phyloP scores from a whole-genome alignment of 176 grass and related monocot genomes.

The Cenchrus americanus region DNA sequence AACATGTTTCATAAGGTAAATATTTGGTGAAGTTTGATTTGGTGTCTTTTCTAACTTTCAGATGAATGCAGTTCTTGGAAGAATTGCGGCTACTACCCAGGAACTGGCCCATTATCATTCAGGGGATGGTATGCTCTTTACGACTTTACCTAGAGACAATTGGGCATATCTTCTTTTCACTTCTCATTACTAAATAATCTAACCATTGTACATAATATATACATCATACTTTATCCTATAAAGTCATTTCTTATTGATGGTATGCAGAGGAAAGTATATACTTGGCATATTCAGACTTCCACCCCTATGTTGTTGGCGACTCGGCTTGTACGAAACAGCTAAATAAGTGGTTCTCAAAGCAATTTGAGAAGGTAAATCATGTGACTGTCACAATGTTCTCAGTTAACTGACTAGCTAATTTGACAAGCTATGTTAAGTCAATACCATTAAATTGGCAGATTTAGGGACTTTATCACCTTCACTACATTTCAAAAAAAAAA shows the following conservation, averaged over 20 bases:
- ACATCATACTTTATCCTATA: conserved; percentile 4
- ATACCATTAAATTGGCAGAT: conserved; percentile 1
- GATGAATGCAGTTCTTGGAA: conserved; percentile 98
- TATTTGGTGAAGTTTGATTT: conserved; percentile 36
- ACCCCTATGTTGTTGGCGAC: conserved; percentile 83
- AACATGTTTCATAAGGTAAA: conserved; percentile 9
- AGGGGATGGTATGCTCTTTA: conserved; percentile 75
- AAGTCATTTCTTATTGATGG: conserved; percentile 28
- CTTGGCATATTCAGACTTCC: conserved; percentile 89
- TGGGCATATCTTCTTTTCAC: not conserved
- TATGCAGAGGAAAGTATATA: conserved; percentile 92
- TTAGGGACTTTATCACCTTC: not conserved
- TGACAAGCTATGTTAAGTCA: not conserved
- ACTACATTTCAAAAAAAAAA: not conserved
- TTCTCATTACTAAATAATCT: conserved; percentile 12
- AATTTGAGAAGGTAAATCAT: conserved; percentile 87
- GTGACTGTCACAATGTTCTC: conserved; percentile 19
- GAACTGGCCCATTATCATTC: conserved; percentile 96
- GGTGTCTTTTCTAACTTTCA: conserved; percentile 61
- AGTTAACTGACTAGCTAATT: conserved; percentile 14
- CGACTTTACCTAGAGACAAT: not conserved
- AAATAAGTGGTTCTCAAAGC: conserved; percentile 92
- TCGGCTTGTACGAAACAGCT: conserved; percentile 83
- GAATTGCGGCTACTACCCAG: conserved; percentile 86
- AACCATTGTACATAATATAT: not conserved